Conservation (phyloP, 2,329 filamentous ascomycete species). For the Colletotrichum ledebouriae region DNA sequence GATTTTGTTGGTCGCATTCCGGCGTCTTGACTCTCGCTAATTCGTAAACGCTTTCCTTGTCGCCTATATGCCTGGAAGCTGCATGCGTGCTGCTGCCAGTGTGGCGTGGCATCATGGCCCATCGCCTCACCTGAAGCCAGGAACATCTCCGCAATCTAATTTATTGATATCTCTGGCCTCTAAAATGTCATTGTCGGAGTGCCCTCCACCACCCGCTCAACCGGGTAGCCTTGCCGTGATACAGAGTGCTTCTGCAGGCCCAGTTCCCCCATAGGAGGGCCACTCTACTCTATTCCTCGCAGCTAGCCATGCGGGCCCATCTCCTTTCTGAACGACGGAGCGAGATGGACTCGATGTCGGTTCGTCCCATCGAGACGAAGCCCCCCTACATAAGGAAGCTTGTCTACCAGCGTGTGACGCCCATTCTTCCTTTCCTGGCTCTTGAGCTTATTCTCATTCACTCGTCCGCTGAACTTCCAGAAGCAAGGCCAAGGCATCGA, state of each 20-base stretch:
- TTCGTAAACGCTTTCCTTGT: conserved; percentile 25
- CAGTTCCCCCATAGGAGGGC: conserved; percentile 17
- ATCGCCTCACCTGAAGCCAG: conserved; percentile 42
- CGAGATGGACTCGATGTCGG: conserved; percentile 19
- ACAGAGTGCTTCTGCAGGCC: conserved; percentile 24
- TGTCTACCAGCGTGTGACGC: conserved; percentile 11
- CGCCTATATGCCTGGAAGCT: conserved; percentile 19
- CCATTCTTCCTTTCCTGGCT: conserved; percentile 7
- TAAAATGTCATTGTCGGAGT: conserved; percentile 14
- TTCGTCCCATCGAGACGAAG: conserved; percentile 17
- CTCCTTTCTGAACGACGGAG: conserved; percentile 31
- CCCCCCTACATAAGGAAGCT: conserved; percentile 34
- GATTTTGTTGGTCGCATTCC: background rate
- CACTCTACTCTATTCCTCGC: conserved; percentile 41
- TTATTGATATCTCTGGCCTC: conserved; percentile 3
- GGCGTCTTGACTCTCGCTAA: no score
- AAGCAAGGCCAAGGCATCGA: conserved; percentile 43
- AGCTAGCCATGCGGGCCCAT: conserved; percentile 37
- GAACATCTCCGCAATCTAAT: conserved; percentile 38
- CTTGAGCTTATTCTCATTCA: conserved; percentile 41
- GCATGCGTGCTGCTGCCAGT: conserved; percentile 10
- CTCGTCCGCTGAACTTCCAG: conserved; percentile 29
- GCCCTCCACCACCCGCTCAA: conserved; percentile 14
- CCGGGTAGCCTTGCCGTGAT: conserved; percentile 33
- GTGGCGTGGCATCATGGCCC: conserved; percentile 33